These are phyloP conservation scores for Aspergillus quadrilineatus DNA, from an alignment of 2,329 filamentous ascomycete genomes.

Conservation along the genomic window DNA sequence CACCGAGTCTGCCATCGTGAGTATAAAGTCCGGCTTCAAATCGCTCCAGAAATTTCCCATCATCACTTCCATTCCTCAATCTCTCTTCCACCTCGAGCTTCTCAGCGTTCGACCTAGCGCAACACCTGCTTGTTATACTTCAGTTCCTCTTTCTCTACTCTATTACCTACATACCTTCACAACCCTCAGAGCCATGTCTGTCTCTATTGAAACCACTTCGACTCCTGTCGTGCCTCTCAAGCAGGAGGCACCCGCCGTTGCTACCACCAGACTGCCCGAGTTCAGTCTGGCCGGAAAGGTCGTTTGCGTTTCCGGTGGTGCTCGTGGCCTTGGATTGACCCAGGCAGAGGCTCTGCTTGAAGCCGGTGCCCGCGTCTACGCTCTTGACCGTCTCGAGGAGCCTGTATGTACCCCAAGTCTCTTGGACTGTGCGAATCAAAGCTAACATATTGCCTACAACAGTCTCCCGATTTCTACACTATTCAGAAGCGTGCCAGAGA, in stretches of 20 bases:
- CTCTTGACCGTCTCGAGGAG: conserved; percentile 44
- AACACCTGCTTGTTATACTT: not conserved
- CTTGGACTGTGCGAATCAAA: not conserved
- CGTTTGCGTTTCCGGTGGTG: conserved; percentile 69
- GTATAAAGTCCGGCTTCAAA: conserved; percentile 20
- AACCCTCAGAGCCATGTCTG: conserved; percentile 28
- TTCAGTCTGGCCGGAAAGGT: conserved; percentile 72
- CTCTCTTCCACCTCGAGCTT: not conserved
- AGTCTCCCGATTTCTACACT: conserved; percentile 60
- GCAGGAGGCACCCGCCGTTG: conserved; percentile 24
- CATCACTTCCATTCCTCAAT: conserved; percentile 7
- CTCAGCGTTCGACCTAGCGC: not conserved
- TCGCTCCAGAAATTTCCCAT: not conserved
- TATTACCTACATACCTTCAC: not conserved
- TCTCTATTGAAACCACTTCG: conserved; percentile 33
- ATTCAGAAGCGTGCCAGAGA: conserved; percentile 63
- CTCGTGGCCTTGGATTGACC: conserved; percentile 69
- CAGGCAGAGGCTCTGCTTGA: conserved; percentile 72
- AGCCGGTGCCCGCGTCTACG: conserved; percentile 64
- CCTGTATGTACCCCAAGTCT: conserved; percentile 28
- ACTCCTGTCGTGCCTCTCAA: conserved; percentile 26
- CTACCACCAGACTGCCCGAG: conserved; percentile 58
- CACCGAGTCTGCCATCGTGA: conserved; percentile 8
- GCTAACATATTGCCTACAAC: not conserved
- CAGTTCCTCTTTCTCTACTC: not conserved